Conservation (phyloP, 805 yeast genomes). For the Candida dendrica region DNA sequence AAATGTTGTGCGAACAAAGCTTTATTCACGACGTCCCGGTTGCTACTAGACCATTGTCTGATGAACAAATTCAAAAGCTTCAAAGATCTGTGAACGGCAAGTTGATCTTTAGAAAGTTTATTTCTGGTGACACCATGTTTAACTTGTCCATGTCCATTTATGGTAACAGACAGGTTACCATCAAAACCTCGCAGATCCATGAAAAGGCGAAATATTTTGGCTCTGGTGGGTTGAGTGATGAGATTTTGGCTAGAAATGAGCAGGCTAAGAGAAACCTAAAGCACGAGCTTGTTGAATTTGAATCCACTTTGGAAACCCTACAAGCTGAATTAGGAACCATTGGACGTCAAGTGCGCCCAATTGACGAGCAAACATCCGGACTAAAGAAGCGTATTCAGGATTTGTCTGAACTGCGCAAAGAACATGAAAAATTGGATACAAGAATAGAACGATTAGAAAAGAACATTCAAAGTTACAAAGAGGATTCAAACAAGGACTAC, state of each 20-base stretch:
- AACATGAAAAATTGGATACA: constrained; percentile 16
- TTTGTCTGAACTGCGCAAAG: constrained; percentile 10
- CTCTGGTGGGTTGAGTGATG: constrained; percentile 12
- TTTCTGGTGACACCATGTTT: constrained; percentile 50
- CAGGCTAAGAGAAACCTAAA: constrained; percentile 4
- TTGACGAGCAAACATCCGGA: constrained; percentile 15
- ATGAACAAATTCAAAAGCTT: constrained; percentile 30
- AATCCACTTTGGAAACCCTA: constrained; percentile 2
- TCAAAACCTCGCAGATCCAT: constrained; percentile 9
- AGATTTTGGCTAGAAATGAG: constrained; percentile 8
- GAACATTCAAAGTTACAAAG: constrained; percentile 25
- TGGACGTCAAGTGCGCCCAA: constrained; percentile 6
- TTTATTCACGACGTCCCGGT: constrained; percentile 59
- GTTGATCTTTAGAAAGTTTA: constrained; percentile 45
- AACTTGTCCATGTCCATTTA: constrained; percentile 51
- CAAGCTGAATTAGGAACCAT: constrained; percentile 3
- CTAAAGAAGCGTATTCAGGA: constrained; percentile 10
- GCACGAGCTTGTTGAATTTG: not conserved
- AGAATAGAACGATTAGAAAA: constrained; percentile 23
- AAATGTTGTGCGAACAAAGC: constrained; percentile 56
- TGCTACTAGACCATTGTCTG: constrained; percentile 36
- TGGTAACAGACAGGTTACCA: constrained; percentile 45
- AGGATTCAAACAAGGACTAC: constrained; percentile 35
- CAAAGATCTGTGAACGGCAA: constrained; percentile 33
- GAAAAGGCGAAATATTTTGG: constrained; percentile 7